phyloP scores from a whole-genome alignment of 2,329 filamentous ascomycete genomes.

The Phialophora chinensis region DNA sequence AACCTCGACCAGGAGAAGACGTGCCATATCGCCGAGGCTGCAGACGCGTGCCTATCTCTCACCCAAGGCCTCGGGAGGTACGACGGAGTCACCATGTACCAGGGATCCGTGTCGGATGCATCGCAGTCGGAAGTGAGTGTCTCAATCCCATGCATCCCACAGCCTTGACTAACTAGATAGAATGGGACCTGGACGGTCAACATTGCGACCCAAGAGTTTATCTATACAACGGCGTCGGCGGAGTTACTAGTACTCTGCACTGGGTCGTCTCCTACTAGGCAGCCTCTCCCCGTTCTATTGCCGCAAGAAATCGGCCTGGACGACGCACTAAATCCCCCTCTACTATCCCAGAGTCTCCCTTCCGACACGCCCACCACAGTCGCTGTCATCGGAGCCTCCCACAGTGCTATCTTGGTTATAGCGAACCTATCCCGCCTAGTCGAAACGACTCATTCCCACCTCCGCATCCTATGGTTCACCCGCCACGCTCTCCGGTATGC shows the following conservation, averaged over 20 bases:
- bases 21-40: constrained; percentile 63
- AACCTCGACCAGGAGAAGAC: constrained; percentile 62
- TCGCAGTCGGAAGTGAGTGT: constrained; percentile 30
- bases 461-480: constrained; percentile 67
- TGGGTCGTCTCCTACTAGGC: constrained; percentile 58
- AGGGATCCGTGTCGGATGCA: constrained; percentile 46
- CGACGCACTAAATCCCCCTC: constrained; percentile 54
- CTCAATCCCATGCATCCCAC: neutral
- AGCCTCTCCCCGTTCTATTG: constrained; percentile 51
- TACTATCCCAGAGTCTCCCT: constrained; percentile 46
- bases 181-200: neutral
- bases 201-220: neutral
- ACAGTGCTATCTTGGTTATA: constrained; percentile 67
- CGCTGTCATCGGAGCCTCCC: constrained; percentile 66
- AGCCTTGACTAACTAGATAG: neutral
- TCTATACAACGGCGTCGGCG: constrained; percentile 28
- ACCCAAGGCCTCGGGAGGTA: constrained; percentile 50
- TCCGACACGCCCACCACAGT: constrained; percentile 50
- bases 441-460: constrained; percentile 55
- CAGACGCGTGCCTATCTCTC: constrained; percentile 59
- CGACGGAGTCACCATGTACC: constrained; percentile 45
- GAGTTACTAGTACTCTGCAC: constrained; percentile 64
- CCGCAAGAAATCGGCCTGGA: constrained; percentile 59
- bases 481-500: constrained; percentile 67
- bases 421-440: constrained; percentile 65